Evolutionary conservation across 179 eudicot genomes (phyloP), one percentile per base, ranked within the genome.

Genomic region (Drosera spatulata): DNA sequence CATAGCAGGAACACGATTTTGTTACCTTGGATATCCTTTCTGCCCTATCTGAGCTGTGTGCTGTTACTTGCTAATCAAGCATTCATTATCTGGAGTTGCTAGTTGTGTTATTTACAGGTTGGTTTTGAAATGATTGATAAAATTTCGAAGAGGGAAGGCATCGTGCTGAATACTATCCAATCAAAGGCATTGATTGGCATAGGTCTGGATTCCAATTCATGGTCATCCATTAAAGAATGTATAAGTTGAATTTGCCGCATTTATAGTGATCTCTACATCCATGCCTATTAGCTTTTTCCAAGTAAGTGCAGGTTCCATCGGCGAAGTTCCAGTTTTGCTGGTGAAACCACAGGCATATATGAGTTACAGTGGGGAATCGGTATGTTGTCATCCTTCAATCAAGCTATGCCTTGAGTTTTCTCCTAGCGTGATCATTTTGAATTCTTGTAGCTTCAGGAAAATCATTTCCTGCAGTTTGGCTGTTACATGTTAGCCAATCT

Each of bases 91-190:
- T 22, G 33, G 33, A 22, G 33, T 22, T 22, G 33, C 33, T 22
- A 22, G 33, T 22, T 22, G 33, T 22, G 33, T 22, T 22, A 22
- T 22, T 22, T 22, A 22, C 73, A 93, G 99, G 88, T 93, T 72
- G 99, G 99, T 52, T 93, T 93, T 80, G 97, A 93, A 73, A 86
- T 93, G 99, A 81, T 93, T 68, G 99, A 93, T 69, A 80, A 78
- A 52, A 75, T 89, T 61, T 78, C 97, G 6, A 69, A 78, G 77
- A 78, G 66, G 37, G 80, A 86, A 71, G 93, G 95, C 68, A 83
- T 93, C 60, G 2, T 68, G 72, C 62, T 93, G 85, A 86, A 93
- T 71, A 93, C 99, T 22, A 89, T 89, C 81, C 99, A 93, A 49
- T 89, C 99, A 4, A 93, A 93, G 76, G 75, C 99, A 54, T 84